Base-by-base conservation (phyloP, 257 asterid species). In the Penstemon barbatus region DNA sequence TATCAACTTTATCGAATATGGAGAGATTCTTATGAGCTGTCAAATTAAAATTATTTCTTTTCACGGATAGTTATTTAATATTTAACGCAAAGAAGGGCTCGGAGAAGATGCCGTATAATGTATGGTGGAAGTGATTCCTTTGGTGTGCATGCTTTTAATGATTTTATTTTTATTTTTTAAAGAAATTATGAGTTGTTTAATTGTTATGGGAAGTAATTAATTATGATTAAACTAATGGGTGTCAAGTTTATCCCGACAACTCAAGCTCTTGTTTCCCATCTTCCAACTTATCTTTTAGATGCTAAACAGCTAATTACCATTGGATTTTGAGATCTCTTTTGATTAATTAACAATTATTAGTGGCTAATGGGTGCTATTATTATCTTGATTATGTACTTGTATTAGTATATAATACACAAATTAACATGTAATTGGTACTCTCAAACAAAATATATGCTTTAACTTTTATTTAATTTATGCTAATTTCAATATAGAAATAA, bases 241-340 rank as follows among this genome's bases (percentile, higher is more conserved):
- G 89, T 66, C 73, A 78, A 55, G 80, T 70, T 74, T 57, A 79
- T 74, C 38, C 84, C 78, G 84, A 79, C 84, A 79, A 61, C 66
- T 50, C 9, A 45, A 58, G 74, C 64, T 36, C 57, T 18, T 75
- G 80, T 41, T 72, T 79, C 84, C 80, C 69, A 73, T 85, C 76
- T 75, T 72, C 90, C 78, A 83, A 73, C 88, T 87, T 68, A 70
- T 66, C 54, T 69, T 52, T 36, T 48, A 44, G 61, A 64, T 79
- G 77, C 81, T 71, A 61, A 78, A 71, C 81, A 78, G 80, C 84
- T 74, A 72, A 71, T 81, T 70, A 41, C 68, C 7, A 67, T 71
- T 69, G 67, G 71, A 56, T 63, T 77, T 78, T 1, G 19, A 45
- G 42, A 25, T 2, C 7, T 54, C 4, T 62, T 57, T 12, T 59